Evolutionary conservation across 2,329 filamentous ascomycete genomes (phyloP).

Genomic region (Ustilaginoidea virens): DNA sequence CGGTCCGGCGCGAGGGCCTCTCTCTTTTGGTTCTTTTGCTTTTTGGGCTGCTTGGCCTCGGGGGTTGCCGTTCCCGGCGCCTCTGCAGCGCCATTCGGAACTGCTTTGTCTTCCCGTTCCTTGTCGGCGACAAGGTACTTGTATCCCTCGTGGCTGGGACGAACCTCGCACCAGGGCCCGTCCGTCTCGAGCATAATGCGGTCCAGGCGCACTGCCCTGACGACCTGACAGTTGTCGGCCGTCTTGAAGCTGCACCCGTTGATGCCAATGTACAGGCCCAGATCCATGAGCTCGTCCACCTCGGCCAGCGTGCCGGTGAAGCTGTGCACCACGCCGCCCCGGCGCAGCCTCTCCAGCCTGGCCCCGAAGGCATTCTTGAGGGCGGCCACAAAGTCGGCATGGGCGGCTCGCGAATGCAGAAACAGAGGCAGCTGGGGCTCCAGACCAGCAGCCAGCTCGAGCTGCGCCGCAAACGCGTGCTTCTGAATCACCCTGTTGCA

Average conservation of each 20-base stretch:
- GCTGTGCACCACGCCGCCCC: slow-evolving; percentile 76
- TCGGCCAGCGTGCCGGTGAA: slow-evolving; percentile 84
- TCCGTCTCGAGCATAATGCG: slow-evolving; percentile 90
- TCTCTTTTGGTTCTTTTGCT: slow-evolving; percentile 39
- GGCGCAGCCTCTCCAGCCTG: slow-evolving; percentile 49
- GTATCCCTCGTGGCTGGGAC: slow-evolving; percentile 73
- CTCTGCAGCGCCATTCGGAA: slow-evolving; percentile 11
- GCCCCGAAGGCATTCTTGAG: slow-evolving; percentile 43
- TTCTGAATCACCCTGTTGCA: slow-evolving; percentile 67
- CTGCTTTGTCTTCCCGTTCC: too few species aligned
- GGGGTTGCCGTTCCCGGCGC: slow-evolving; percentile 7
- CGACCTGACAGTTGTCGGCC: slow-evolving; percentile 74
- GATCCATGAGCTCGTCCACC: slow-evolving; percentile 61
- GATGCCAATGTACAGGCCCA: slow-evolving; percentile 83
- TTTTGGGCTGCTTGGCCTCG: slow-evolving; percentile 19
- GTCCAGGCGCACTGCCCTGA: slow-evolving; percentile 62
- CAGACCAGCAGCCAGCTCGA: slow-evolving; percentile 57
- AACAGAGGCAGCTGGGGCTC: slow-evolving; percentile 72
- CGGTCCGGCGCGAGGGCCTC: slow-evolving; percentile 53
- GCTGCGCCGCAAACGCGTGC: slow-evolving; percentile 71
- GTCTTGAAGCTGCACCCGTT: slow-evolving; percentile 97
- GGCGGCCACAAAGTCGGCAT: slow-evolving; percentile 65
- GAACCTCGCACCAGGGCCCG: slow-evolving; percentile 93
- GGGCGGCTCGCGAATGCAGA: slow-evolving; percentile 78
- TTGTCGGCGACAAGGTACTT: slow-evolving; percentile 43